Percentiles rank a stretch among this genome's conserved stretches.
Conservation (phyloP, 495 filamentous ascomycete species). For the Neurospora sp. region DNA sequence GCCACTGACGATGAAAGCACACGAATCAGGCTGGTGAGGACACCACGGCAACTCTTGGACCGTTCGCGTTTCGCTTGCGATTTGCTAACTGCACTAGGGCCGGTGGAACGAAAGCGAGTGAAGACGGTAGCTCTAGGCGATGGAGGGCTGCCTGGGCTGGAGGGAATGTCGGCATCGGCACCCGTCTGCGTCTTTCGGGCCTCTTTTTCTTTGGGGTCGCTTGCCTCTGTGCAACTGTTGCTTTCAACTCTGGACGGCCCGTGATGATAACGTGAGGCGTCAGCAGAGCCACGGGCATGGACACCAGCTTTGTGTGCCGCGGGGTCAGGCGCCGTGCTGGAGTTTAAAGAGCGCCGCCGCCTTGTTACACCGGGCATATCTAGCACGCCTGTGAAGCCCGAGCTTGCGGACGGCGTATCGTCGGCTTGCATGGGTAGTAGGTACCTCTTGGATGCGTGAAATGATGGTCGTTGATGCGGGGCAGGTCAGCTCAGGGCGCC, state of each 20-base stretch:
- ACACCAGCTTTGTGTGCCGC: not conserved
- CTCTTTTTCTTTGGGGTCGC: not conserved
- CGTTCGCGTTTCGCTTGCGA: not conserved
- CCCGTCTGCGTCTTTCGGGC: not conserved
- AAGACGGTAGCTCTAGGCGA: not conserved
- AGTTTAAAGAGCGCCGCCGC: not conserved
- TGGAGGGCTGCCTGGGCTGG: not conserved
- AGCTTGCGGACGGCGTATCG: constrained; percentile 18
- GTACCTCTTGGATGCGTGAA: not conserved
- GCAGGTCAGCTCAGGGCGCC: not conserved
- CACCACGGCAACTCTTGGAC: not conserved
- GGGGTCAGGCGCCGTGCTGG: not conserved
- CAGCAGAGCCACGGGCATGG: not conserved
- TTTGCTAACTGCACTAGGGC: not conserved
- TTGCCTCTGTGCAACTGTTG: not conserved
- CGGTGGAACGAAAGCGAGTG: not conserved
- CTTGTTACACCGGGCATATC: not conserved
- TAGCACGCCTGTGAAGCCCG: constrained; percentile 2
- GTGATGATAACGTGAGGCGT: not conserved
- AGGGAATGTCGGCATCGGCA: not conserved
- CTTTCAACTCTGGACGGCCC: not conserved
- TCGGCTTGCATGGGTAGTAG: constrained; percentile 6
- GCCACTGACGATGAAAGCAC: constrained; percentile 24
- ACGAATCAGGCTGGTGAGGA: constrained; percentile 18
- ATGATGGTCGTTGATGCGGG: constrained; percentile 5